Percentiles rank a stretch among this genome's conserved stretches.
These are phyloP conservation scores for Echria macrotheca DNA, from an alignment of 495 filamentous ascomycete genomes.

Conservation along the genomic window DNA sequence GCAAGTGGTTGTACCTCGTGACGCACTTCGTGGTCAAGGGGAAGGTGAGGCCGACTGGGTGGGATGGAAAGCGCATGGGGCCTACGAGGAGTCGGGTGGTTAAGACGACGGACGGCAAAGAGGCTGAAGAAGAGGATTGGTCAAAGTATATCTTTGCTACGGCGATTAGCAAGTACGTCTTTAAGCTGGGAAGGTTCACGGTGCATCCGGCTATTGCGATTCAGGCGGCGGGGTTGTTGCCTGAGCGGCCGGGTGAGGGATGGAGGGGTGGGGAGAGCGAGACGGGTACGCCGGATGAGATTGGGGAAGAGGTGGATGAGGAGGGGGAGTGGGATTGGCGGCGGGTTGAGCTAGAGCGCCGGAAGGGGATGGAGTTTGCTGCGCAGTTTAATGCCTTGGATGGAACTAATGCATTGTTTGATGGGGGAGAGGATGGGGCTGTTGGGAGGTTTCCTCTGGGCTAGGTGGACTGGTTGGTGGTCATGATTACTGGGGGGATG, in stretches of 20 bases:
- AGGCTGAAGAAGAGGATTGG: slow-evolving; percentile 47
- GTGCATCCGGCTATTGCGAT: slow-evolving; percentile 76
- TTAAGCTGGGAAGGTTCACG: slow-evolving; percentile 82
- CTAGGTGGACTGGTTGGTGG: slow-evolving; percentile 15
- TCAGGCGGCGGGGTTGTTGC: slow-evolving; percentile 61
- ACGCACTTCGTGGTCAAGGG: slow-evolving; percentile 55
- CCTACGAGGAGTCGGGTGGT: slow-evolving; percentile 17
- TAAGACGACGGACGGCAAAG: slow-evolving; percentile 32
- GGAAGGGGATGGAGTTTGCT: slow-evolving; percentile 43
- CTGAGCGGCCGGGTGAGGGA: slow-evolving; percentile 46
- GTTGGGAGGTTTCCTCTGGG: slow-evolving; percentile 43
- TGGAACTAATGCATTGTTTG: slow-evolving; percentile 41
- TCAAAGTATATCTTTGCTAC: slow-evolving; percentile 61
- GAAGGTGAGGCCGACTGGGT: slow-evolving; percentile 42
- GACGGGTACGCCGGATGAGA: slow-evolving; percentile 26
- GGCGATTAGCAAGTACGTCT: slow-evolving; percentile 79
- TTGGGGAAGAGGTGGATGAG: slow-evolving; percentile 19
- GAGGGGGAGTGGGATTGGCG: slow-evolving; percentile 44
- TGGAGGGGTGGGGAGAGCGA: slow-evolving; percentile 39
- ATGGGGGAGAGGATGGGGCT: slow-evolving; percentile 42
- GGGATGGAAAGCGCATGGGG: slow-evolving; percentile 22
- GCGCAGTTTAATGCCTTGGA: slow-evolving; percentile 49
- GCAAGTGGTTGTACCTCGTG: slow-evolving; percentile 47
- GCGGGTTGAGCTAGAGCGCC: slow-evolving; percentile 38
- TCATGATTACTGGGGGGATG: no score